Conservation (phyloP, 495 filamentous ascomycete species). For the Thermothielavioides terrestris region DNA sequence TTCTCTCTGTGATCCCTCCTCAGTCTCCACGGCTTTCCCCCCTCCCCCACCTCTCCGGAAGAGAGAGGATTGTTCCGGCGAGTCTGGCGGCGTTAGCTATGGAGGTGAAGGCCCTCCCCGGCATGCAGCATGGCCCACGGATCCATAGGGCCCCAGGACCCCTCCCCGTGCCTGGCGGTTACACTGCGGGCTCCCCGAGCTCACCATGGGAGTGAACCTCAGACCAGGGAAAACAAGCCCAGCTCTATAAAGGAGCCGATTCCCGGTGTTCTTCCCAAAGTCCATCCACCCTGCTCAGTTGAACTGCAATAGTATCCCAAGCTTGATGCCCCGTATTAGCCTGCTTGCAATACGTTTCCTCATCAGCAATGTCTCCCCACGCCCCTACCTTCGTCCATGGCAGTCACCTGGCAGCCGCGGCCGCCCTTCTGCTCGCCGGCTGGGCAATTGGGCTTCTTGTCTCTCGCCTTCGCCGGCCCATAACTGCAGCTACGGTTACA, state of each 20-base stretch:
- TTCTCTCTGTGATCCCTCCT: background rate
- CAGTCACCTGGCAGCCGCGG: background rate
- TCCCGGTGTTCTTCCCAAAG: background rate
- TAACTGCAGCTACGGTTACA: background rate
- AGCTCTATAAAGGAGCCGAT: background rate
- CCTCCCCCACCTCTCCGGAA: background rate
- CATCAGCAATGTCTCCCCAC: background rate
- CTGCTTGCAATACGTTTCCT: background rate
- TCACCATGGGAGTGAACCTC: background rate
- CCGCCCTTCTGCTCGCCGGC: background rate
- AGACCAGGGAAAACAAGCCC: background rate
- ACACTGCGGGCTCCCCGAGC: constrained; percentile 1
- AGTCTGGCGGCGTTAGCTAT: background rate
- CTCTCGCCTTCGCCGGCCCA: background rate
- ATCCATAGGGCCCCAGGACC: background rate
- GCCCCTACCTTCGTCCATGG: background rate
- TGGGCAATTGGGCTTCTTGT: background rate
- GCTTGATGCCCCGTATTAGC: background rate
- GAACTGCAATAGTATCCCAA: background rate
- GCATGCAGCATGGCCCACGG: too few species aligned
- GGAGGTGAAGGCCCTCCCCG: constrained; percentile 1
- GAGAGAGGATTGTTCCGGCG: background rate
- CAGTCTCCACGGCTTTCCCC: background rate
- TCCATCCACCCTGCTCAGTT: too few species aligned
- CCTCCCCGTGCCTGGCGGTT: background rate